A percentile compares a stretch with the other conserved stretches of the same genome.
Evolutionary conservation across 345 rosid species (phyloP).

Genomic region (Bretschneidera sinensis): DNA sequence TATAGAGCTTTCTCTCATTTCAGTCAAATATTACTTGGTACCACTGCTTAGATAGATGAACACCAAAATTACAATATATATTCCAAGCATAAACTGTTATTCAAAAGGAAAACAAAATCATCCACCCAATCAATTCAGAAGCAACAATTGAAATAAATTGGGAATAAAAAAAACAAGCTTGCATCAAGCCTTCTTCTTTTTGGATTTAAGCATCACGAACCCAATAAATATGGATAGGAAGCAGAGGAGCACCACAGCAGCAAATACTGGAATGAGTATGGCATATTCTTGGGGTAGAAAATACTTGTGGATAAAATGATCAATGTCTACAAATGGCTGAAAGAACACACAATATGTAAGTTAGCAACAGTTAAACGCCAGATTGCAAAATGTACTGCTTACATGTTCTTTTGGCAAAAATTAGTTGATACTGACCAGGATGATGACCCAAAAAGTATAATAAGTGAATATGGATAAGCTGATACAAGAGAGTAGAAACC

Average conservation of each 20-base stretch:
- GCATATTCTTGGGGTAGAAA: constrained; percentile 87
- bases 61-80: constrained; percentile 13
- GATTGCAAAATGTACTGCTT: neutral
- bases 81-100: constrained; percentile 3
- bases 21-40: too few relatives aligned
- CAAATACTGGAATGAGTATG: constrained; percentile 64
- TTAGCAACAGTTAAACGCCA: neutral
- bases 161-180: too few relatives aligned
- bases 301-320: constrained; percentile 84
- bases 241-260: constrained; percentile 63
- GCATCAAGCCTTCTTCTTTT: constrained; percentile 67
- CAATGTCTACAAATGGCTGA: constrained; percentile 91
- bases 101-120: too few relatives aligned
- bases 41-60: too few relatives aligned
- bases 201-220: constrained; percentile 72
- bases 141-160: too few relatives aligned
- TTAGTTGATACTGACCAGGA: constrained; percentile 47
- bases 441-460: constrained; percentile 95
- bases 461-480: constrained; percentile 84
- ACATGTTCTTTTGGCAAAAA: neutral
- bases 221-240: constrained; percentile 69
- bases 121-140: too few relatives aligned
- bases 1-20: too few relatives aligned
- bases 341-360: constrained; percentile 12
- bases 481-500: constrained; percentile 58